Evolutionary conservation across 164 flowering plant species (phyloP).

Genomic region (Nymphaea thermarum): DNA sequence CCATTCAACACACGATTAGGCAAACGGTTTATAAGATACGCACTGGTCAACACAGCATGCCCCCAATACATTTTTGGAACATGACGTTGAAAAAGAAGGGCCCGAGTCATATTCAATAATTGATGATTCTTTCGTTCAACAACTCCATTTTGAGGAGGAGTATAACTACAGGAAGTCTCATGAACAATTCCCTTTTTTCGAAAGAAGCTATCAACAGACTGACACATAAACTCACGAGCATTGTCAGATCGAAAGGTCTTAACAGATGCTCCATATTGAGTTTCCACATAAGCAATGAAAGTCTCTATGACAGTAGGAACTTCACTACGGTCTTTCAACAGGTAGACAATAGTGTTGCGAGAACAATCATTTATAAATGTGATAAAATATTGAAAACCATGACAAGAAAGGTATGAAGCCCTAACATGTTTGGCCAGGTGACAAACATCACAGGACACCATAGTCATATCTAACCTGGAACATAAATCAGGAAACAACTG

Average conservation of each 20-base stretch:
- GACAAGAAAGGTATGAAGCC: not conserved
- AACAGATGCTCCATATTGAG: not conserved
- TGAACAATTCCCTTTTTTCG: not conserved
- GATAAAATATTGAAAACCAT: not conserved
- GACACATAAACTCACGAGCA: not conserved
- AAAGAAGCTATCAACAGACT: not conserved
- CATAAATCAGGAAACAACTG: not conserved
- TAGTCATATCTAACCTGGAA: not conserved
- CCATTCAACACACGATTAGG: not conserved
- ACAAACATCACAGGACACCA: not conserved
- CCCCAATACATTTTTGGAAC: conserved; percentile 9
- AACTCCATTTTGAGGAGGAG: conserved; percentile 2
- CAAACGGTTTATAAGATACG: conserved; percentile 5
- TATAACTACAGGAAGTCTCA: conserved; percentile 1
- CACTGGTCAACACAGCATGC: conserved; percentile 1
- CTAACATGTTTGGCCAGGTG: not conserved
- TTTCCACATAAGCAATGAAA: not conserved
- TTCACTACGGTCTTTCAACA: not conserved
- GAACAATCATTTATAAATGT: not conserved
- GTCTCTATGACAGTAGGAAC: not conserved
- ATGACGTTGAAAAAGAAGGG: conserved; percentile 6
- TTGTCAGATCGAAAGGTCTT: not conserved
- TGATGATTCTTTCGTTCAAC: conserved; percentile 11
- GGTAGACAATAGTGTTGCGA: not conserved
- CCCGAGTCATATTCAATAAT: conserved; percentile 5